Base-by-base conservation (phyloP, 257 asterid genomes). In the Penstemon barbatus region DNA sequence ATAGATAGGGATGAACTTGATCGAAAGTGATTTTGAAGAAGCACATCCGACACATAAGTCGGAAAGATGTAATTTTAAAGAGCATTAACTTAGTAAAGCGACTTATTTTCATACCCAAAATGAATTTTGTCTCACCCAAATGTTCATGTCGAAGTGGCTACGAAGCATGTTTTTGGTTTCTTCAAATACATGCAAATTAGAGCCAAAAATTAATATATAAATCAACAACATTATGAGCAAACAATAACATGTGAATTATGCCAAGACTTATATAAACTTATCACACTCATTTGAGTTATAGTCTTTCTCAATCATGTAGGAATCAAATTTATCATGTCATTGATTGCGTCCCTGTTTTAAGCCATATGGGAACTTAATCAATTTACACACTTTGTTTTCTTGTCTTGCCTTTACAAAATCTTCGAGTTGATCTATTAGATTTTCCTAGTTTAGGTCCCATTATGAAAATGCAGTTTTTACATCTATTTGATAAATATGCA, bases 261-360 rank as follows among this genome's bases (percentile, higher is more conserved):
- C 56, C 55, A 42, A 44, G 52, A 62, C 6, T 62, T 62, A 8
- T 10, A 62, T 42, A 1, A 54, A 62, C 53, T n/a, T 41, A 15
- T 12, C 36, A 41, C 9, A 40, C 53, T 41, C 56, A 63, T 63
- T 63, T 43, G 5, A 3, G 6, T 11, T 41, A 15, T 5, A 63
- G 10, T 43, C 41, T 45, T 63, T 63, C 3, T 8, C 25, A 6
- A 63, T 45, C 40, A 48, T 50, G 18, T 19, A 36, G 0, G 10
- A 46, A 65, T 65, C 70, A 49, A 65, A 49, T 3, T 48, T 65
- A 0, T 46, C 59, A 65, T 65, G 70, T 5, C 58, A 49, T 3
- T n/a, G n/a, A n/a, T n/a, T n/a, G n/a, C n/a, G n/a, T n/a, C n/a
- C n/a, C n/a, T n/a, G n/a, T n/a, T n/a, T n/a, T n/a, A n/a, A n/a